Evolutionary conservation across 164 flowering plant species (phyloP), one percentile per base, ranked within the genome.

Genomic region (Nymphaea thermarum): DNA sequence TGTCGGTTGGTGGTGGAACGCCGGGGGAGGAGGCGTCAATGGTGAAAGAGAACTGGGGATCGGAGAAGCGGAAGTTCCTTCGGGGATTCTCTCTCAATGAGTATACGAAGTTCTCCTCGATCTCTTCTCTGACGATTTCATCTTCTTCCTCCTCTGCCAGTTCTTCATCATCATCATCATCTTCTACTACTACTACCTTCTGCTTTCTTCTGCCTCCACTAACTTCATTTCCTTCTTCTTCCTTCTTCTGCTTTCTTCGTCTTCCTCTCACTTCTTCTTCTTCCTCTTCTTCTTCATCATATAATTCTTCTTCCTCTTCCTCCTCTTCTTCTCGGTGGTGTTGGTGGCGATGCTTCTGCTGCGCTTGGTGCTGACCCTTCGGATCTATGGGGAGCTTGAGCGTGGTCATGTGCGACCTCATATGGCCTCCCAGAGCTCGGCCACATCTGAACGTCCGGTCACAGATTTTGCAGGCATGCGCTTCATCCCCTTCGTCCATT

Each of bases 401-500:
- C 8, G 57, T 51, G 8, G 57, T 8, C 57, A 51, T 96, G 71
- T 94, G 99, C 3, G 98, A 95, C 74, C 98, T 82, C 99, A 91
- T 94, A 78, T 94, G 99, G 7, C 99, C 98, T 2, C 99, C 99
- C 0, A 94, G 77, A 8, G 98, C 99, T 65, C 99, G 78, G 6
- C 98, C 99, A 70, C 99, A 91, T 36, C 83, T 82, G 66, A 94
- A 94, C 3, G 95, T 97, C 69, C 84, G 91, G 80, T 86, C 88
- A 79, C 99, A 94, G 66, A 91, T 84, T 62, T 79, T 86, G 67
- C 99, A 94, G 71, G 79, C 83, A 70, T 87, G 85, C 76, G 36
- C 36, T 25, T 94, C 91, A 68, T 83, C 87, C 69, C 51, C 68
- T 43, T 85, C 36, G 67, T 51, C 42, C 59, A 43, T 41, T 5